Base-by-base conservation (phyloP, 257 asterid genomes). In the Anisodus tanguticus region DNA sequence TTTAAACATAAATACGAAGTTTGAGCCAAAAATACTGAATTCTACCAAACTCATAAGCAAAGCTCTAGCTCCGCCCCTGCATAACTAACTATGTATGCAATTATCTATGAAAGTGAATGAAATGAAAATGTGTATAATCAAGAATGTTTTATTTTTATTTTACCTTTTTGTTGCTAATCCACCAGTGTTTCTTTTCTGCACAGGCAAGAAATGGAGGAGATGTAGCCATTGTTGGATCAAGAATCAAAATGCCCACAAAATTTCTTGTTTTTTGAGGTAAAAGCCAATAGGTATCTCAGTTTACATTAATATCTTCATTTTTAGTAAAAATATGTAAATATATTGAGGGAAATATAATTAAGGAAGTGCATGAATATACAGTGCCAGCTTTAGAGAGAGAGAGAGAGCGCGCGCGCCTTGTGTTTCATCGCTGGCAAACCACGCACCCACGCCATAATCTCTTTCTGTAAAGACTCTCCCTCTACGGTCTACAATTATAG, bases 131-230 rank as follows among this genome's bases (percentile, higher is more conserved):
- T 9, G 4, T 13, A 6, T 9, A 43, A 19, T 83, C 47, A 1
- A 43, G 4, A 37, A 8, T 64, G 43, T 15, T 16, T 2, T 16
- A 2, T 11, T 0, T 12, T 4, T 17, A 31, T 16, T 0, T 9
- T 86, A 93, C 97, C 96, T 88, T 93, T 81, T 71, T 91, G 58
- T 92, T 92, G 84, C 91, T 91, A 82, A 92, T 87, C 97, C 97
- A 93, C 97, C 97, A 93, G 86, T 88, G 95, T 15, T 88, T 92
- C 91, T 83, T 91, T 87, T 93, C 96, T 37, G 88, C 90, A 53
- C 81, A 88, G 85, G 91, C 78, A 80, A 72, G 87, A 57, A 90
- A 84, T 70, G 93, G 90, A 74, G 94, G 90, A 69, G 93, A 82
- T 12, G 80, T 90, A 79, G 95, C 91, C 95, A 92, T 92, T 79